These are phyloP conservation scores for Coleophoma cylindrospora DNA, from an alignment of 2,329 filamentous ascomycete species.

Conservation along the genomic window DNA sequence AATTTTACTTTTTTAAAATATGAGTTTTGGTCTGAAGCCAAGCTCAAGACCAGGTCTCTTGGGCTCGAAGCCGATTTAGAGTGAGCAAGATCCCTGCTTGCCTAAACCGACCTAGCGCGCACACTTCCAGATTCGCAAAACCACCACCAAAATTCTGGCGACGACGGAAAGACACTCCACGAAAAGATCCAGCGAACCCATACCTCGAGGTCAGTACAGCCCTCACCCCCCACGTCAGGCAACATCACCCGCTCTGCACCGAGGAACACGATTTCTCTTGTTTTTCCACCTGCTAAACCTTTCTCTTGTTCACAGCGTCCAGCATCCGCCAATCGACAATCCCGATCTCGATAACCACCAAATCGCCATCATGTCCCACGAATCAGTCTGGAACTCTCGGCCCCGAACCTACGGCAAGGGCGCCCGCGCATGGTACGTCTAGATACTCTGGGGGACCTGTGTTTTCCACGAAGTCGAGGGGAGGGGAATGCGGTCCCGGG, in stretches of 20 bases:
- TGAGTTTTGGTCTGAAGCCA: no score
- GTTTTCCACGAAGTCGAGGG: slow-evolving; percentile 14
- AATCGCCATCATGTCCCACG: slow-evolving; percentile 68
- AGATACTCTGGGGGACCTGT: slow-evolving; percentile 4
- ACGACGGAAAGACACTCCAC: not conserved
- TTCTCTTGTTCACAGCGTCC: not conserved
- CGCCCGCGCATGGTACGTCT: slow-evolving; percentile 81
- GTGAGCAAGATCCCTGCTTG: no score
- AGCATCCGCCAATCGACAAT: not conserved
- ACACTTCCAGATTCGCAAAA: not conserved
- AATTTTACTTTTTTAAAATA: no score
- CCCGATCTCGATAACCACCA: not conserved
- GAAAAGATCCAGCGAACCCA: not conserved
- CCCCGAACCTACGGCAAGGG: slow-evolving; percentile 97
- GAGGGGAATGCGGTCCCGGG: slow-evolving; percentile 9
- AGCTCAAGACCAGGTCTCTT: no score
- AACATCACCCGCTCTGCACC: no score
- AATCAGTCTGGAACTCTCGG: slow-evolving; percentile 99
- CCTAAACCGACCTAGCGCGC: not conserved
- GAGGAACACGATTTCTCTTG: no score
- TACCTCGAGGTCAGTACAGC: not conserved
- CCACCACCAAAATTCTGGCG: not conserved
- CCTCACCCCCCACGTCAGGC: no score
- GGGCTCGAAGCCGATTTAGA: no score
- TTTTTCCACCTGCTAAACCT: no score